These are phyloP conservation scores for Starmerella vaccinii DNA, from an alignment of 805 yeast species.

Conservation along the genomic window DNA sequence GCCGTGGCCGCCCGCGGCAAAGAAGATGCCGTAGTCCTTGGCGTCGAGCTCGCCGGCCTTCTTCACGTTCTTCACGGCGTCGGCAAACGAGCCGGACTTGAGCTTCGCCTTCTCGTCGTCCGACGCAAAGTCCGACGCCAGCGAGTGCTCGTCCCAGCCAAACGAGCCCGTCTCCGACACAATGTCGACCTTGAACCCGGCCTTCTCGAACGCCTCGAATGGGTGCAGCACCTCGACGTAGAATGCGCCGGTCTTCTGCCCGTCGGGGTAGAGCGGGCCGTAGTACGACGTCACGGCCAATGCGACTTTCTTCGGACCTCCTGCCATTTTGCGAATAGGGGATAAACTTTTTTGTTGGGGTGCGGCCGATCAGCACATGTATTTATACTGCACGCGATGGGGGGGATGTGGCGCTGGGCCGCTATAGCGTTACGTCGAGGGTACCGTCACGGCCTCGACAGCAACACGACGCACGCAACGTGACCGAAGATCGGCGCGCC, in stretches of 20 bases:
- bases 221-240: slow-evolving; percentile 54
- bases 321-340: slow-evolving; percentile 5
- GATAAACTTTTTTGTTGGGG: no score
- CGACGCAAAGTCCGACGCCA: slow-evolving; percentile 33
- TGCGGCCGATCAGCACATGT: neutral
- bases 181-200: slow-evolving; percentile 46
- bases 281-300: slow-evolving; percentile 23
- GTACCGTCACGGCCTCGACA: no score
- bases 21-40: slow-evolving; percentile 43
- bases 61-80: slow-evolving; percentile 35
- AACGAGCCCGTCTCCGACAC: slow-evolving; percentile 50
- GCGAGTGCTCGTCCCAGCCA: slow-evolving; percentile 52
- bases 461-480: no score
- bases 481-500: no score
- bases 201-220: slow-evolving; percentile 37
- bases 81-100: slow-evolving; percentile 35
- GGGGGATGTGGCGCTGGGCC: no score
- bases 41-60: slow-evolving; percentile 42
- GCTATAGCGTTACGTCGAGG: no score
- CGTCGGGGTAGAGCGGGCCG: slow-evolving; percentile 44
- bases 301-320: slow-evolving; percentile 22
- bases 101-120: slow-evolving; percentile 38
- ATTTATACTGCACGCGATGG: neutral
- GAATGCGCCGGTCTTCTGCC: slow-evolving; percentile 52
- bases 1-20: slow-evolving; percentile 61